Base-by-base conservation (phyloP, 73 alveolate genomes). In the Blepharisma japonicum region DNA sequence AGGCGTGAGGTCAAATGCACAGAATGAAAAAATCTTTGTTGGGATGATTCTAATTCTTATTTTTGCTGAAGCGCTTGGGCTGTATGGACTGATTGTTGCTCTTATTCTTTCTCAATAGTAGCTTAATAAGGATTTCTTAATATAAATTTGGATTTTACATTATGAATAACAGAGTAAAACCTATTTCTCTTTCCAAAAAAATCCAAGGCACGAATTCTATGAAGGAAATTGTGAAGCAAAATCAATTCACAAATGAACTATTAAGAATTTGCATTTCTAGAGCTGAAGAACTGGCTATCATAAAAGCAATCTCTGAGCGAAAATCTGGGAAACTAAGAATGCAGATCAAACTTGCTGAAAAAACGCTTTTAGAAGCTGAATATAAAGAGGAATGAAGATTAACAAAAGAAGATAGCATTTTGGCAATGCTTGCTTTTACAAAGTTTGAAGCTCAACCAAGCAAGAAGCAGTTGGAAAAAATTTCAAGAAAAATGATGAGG, bases 41-140 rank as follows among this genome's bases (percentile, higher is more conserved):
- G 98, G 97, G 25, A 88, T 92, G 95, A 92, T 92, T 70, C 80
- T 92, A 70, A 91, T 92, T 27, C 92, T 92, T 47, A 92, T 92
- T 70, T 92, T 92, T 71, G 98, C 97, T 8, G 98, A 92, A 93
- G 98, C 96, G 6, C 71, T 88, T 81, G 98, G 95, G 74, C 94
- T 92, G 56, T 92, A 92, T 77, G 98, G 98, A 49, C 78, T 92
- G 81, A 92, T 92, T 79, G 91, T 92, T 77, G 93, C 94, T 55
- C 80, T 91, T 32, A 91, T 91, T 46, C 87, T 89, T 53, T 88
- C 96, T 42, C 78, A 85, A 70, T 82, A 83, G 42, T 32, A 32
- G 42, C 42, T 32, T 32, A 32, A 32, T 32, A 32, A 32, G 42
- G 42, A 32, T 32, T 32, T 32, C 42, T 32, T 32, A 32, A 32